phyloP scores from a whole-genome alignment of 371 early-diverging fungal species.

The Vairimorpha necatrix region DNA sequence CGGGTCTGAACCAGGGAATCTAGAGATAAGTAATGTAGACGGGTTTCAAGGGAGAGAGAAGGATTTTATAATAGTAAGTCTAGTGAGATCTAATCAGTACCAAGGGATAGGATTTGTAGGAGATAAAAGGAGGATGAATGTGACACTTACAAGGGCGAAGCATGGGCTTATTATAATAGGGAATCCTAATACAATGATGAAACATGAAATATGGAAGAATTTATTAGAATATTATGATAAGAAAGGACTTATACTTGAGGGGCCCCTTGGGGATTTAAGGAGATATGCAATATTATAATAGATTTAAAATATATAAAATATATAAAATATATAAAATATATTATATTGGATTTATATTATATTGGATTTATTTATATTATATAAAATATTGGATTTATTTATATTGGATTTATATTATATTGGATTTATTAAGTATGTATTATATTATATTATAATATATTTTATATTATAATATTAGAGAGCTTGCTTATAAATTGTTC shows the following conservation, averaged over 20 bases:
- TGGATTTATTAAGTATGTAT: no score
- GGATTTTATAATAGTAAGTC: slow-evolving; percentile 91
- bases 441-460: no score
- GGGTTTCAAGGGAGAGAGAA: slow-evolving; percentile 99
- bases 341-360: no score
- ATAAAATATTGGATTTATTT: no score
- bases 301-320: no score
- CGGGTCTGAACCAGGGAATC: slow-evolving; percentile 83
- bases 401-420: no score
- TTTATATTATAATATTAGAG: no score
- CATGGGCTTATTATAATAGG: slow-evolving; percentile 88
- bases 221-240: slow-evolving; percentile 83
- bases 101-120: slow-evolving; percentile 94
- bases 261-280: slow-evolving; percentile 77
- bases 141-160: slow-evolving; percentile 87
- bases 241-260: slow-evolving; percentile 80
- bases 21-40: slow-evolving; percentile 94
- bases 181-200: slow-evolving; percentile 83
- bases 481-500: no score
- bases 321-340: no score
- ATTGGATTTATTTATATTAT: no score
- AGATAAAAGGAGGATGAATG: slow-evolving; percentile 90
- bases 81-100: slow-evolving; percentile 84
- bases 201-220: slow-evolving; percentile 87
- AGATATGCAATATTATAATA: not conserved